Percentiles rank a stretch among this genome's conserved stretches.
Evolutionary conservation across 2,329 filamentous ascomycete species (phyloP).

Genomic region (Cladosporium austrohemisphaericum): DNA sequence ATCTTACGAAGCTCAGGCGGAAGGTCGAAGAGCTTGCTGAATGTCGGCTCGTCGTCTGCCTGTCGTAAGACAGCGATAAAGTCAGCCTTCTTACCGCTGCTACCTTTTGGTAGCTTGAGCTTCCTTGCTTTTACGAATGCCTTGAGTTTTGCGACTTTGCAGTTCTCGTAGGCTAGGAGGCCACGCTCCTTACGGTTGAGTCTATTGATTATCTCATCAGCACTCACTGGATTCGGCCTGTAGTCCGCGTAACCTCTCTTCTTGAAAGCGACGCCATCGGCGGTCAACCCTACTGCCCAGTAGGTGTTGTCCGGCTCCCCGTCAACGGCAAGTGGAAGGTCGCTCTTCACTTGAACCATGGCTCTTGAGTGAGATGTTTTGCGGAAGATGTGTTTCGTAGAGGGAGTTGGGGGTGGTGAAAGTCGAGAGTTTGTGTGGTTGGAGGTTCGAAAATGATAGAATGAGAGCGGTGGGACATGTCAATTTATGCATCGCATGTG

Average conservation of each 20-base stretch:
- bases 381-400: too few species aligned
- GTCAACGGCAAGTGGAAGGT: background rate
- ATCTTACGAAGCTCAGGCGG: background rate
- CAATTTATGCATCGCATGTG: too few species aligned
- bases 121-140: background rate
- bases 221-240: background rate
- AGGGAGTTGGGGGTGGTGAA: too few species aligned
- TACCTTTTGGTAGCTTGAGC: background rate
- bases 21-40: background rate
- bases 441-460: too few species aligned
- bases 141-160: background rate
- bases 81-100: background rate
- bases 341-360: slow-evolving; percentile 7
- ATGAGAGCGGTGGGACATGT: too few species aligned
- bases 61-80: background rate
- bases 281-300: background rate
- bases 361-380: too few species aligned
- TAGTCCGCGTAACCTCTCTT: background rate
- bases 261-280: too few species aligned
- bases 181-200: background rate
- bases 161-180: slow-evolving; percentile 1
- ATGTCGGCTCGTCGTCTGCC: background rate
- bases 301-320: slow-evolving; percentile 1
- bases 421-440: too few species aligned
- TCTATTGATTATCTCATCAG: background rate